A percentile compares a stretch with the other conserved stretches of the same genome.
Conservation (phyloP, 371 early-diverging fungal genomes). For the Mucor plumbeus region DNA sequence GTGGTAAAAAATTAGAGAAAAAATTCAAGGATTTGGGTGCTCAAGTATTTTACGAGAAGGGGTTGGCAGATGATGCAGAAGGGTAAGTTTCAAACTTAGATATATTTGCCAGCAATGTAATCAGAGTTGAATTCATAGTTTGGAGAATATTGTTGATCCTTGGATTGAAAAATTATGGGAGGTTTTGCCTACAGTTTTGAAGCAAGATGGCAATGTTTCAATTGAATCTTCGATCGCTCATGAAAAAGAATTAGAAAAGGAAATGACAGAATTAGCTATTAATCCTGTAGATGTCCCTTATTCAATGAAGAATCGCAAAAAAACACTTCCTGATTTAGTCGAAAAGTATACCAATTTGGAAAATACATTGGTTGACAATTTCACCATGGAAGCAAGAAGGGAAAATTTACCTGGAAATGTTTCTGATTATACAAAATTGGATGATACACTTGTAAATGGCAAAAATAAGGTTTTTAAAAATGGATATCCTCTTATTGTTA, state of each 20-base stretch:
- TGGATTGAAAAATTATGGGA: constrained; percentile 92
- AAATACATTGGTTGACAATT: constrained; percentile 31
- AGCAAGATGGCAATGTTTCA: constrained; percentile 16
- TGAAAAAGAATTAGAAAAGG: constrained; percentile 29
- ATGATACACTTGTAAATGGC: not conserved
- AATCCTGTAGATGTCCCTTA: constrained; percentile 26
- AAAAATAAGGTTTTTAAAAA: not conserved
- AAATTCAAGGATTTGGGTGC: constrained; percentile 79
- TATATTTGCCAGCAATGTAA: not conserved
- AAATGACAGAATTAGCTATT: constrained; percentile 27
- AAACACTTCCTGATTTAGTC: constrained; percentile 26
- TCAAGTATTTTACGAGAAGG: constrained; percentile 71
- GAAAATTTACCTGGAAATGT: constrained; percentile 13
- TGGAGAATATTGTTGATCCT: constrained; percentile 89
- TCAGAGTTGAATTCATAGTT: constrained; percentile 35
- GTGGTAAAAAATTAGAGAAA: constrained; percentile 79
- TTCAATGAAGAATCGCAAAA: constrained; percentile 31
- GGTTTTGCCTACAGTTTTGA: constrained; percentile 58
- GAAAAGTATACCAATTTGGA: constrained; percentile 34
- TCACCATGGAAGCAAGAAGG: not conserved
- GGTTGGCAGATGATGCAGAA: constrained; percentile 90
- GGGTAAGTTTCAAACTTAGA: constrained; percentile 57
- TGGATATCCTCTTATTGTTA: constrained; percentile 49
- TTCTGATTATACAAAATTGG: not conserved
- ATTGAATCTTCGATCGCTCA: constrained; percentile 19